A percentile compares a stretch with the other conserved stretches of the same genome.
These are phyloP conservation scores for Alternaria ventricosa DNA, from an alignment of 2,329 filamentous ascomycete genomes.

Conservation along the genomic window DNA sequence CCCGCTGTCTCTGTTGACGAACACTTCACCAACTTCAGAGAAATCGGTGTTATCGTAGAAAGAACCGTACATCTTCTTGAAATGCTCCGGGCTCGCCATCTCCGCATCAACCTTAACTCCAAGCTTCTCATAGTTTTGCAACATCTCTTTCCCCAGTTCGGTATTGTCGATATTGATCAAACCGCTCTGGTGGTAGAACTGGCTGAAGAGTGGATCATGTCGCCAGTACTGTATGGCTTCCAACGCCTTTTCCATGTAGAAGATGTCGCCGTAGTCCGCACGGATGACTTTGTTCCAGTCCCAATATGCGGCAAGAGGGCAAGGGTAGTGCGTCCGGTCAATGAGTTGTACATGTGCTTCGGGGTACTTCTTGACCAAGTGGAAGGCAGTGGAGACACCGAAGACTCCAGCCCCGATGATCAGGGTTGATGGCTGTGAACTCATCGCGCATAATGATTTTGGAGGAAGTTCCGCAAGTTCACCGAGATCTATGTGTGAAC, in stretches of 20 bases:
- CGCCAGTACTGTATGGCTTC: neutral
- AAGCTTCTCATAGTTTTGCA: neutral
- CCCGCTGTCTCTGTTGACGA: neutral
- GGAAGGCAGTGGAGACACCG: neutral
- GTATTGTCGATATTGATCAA: neutral
- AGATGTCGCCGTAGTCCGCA: neutral
- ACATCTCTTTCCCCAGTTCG: fast-evolving
- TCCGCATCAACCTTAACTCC: fast-evolving
- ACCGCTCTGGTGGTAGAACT: neutral
- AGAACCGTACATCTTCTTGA: neutral
- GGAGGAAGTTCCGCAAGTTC: neutral
- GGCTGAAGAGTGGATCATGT: neutral
- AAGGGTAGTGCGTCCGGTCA: neutral
- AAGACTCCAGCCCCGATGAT: neutral
- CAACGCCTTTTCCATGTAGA: neutral
- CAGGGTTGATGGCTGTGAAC: neutral
- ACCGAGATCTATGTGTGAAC: fast-evolving
- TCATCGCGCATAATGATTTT: neutral
- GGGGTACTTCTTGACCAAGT: neutral
- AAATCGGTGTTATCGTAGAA: neutral
- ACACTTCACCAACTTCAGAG: neutral
- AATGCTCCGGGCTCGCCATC: neutral
- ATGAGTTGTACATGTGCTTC: neutral
- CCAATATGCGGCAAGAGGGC: neutral
- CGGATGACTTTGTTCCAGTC: neutral